Evolutionary conservation across 176 grass and related monocot species (phyloP).

Genomic region (Aegilops bicornis): DNA sequence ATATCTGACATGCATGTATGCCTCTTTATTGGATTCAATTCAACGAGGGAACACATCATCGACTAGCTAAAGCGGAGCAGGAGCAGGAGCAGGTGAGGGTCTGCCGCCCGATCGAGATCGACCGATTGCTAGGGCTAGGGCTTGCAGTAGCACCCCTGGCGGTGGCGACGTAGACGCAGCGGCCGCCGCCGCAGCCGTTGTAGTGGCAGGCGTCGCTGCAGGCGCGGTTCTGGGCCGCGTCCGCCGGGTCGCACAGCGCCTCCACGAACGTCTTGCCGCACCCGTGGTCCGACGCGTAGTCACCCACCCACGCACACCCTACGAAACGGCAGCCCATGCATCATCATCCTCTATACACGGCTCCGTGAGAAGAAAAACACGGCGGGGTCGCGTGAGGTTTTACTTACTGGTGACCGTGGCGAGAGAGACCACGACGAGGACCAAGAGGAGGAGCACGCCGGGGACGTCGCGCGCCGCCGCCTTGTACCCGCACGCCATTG

Average conservation of each 20-base stretch:
- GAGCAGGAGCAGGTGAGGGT: too few species aligned
- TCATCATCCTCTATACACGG: neutral
- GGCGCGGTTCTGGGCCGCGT: conserved; percentile 18
- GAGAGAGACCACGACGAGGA: neutral
- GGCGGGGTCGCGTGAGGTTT: neutral
- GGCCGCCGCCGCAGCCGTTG: conserved; percentile 39
- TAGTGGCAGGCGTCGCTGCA: conserved; percentile 36
- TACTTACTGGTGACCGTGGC: conserved; percentile 17
- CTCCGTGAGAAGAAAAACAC: too few species aligned
- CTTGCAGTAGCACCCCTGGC: conserved; percentile 31
- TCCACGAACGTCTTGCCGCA: conserved; percentile 21
- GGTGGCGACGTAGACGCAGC: conserved; percentile 28
- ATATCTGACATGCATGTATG: too few species aligned
- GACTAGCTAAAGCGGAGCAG: too few species aligned
- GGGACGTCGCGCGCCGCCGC: neutral
- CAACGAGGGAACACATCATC: too few species aligned
- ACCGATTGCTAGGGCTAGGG: too few species aligned
- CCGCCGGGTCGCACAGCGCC: conserved; percentile 21
- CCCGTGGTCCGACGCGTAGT: conserved; percentile 22
- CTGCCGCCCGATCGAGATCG: too few species aligned
- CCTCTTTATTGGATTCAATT: too few species aligned
- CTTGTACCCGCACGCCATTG: neutral
- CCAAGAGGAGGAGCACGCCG: neutral
- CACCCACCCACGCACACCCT: conserved; percentile 18
- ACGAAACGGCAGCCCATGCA: neutral